Conservation (phyloP, 768 basidiomycete species). For the Fomitopsis serialis region DNA sequence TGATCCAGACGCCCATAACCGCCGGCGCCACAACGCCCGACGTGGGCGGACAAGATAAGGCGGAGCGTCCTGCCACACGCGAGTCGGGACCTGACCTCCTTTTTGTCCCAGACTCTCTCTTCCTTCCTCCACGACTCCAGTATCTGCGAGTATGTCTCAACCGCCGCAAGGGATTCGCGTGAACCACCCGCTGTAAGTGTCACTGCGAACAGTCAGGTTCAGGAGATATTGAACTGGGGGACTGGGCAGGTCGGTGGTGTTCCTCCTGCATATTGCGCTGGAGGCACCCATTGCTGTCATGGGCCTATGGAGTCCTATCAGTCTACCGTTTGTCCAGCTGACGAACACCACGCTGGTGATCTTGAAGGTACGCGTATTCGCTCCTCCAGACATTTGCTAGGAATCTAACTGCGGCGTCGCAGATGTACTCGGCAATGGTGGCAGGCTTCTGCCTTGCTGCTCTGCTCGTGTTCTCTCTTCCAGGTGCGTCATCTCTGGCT, state of each 20-base stretch:
- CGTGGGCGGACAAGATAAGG: neutral
- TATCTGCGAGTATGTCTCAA: constrained; percentile 13
- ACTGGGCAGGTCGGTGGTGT: constrained; percentile 52
- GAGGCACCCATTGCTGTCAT: constrained; percentile 77
- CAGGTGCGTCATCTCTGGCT: constrained; percentile 43
- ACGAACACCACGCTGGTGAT: constrained; percentile 78
- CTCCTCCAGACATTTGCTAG: neutral
- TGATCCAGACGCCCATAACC: neutral
- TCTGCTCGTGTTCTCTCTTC: constrained; percentile 63
- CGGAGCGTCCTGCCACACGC: neutral
- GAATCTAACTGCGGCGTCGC: neutral
- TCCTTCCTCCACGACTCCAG: neutral
- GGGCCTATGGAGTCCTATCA: constrained; percentile 57
- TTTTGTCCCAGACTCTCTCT: neutral
- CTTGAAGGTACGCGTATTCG: constrained; percentile 51
- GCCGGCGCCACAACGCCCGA: neutral
- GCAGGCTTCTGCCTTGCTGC: constrained; percentile 56
- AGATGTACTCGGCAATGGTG: constrained; percentile 68
- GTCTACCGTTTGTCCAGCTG: constrained; percentile 70
- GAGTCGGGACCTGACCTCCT: neutral
- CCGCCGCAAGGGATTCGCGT: neutral
- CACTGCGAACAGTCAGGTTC: neutral
- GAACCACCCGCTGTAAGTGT: constrained; percentile 15
- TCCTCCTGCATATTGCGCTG: constrained; percentile 74
- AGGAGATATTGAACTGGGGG: neutral